These are phyloP conservation scores for Thalia dealbata DNA, from an alignment of 176 grass and related monocot genomes.

Conservation along the genomic window DNA sequence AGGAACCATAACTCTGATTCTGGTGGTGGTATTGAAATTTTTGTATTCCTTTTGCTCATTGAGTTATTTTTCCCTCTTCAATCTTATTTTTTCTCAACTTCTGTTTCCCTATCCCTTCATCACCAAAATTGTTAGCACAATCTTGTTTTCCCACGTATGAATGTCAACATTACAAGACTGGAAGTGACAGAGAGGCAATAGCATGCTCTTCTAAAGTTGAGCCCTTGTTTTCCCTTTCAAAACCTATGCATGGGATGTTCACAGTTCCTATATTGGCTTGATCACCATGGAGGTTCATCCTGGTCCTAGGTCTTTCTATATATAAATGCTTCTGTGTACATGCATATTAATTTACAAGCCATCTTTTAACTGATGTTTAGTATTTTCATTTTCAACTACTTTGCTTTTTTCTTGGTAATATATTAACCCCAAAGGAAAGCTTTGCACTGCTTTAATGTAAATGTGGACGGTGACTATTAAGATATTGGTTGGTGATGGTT, in stretches of 20 bases:
- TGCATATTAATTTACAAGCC: too few species aligned
- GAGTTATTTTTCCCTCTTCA: too few species aligned
- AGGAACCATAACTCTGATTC: too few species aligned
- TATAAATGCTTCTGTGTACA: too few species aligned
- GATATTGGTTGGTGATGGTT: not conserved
- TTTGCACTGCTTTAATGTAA: not conserved
- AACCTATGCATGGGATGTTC: not conserved
- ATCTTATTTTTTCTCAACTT: not conserved
- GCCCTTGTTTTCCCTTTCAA: not conserved
- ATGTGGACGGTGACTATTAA: not conserved
- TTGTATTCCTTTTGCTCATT: too few species aligned
- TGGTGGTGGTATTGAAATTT: too few species aligned
- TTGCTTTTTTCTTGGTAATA: not conserved
- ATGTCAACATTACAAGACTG: too few species aligned
- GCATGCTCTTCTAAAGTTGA: too few species aligned
- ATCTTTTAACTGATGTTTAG: not conserved
- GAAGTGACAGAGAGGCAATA: too few species aligned
- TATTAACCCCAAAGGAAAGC: not conserved
- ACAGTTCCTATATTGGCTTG: not conserved
- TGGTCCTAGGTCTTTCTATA: not conserved
- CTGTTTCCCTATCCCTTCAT: too few species aligned
- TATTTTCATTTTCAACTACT: not conserved
- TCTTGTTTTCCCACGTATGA: too few species aligned
- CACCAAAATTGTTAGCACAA: too few species aligned
- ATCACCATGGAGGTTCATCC: not conserved